Evolutionary conservation across 805 yeast species (phyloP).

Genomic region (Candida nemodendra): DNA sequence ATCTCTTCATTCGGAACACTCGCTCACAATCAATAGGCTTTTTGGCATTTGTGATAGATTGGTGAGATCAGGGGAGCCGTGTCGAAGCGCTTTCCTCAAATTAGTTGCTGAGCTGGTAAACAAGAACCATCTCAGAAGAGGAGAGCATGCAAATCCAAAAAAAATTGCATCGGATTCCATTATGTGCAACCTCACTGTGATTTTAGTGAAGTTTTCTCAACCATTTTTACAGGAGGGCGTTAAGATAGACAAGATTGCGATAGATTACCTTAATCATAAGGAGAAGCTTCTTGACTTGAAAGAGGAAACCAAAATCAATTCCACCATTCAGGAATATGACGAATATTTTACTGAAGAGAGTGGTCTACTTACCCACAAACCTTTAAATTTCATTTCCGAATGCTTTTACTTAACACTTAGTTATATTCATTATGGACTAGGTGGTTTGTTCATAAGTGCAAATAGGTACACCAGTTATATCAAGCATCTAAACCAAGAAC

Average conservation of each 20-base stretch:
- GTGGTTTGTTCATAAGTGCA: slow-evolving; percentile 65
- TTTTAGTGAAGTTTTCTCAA: slow-evolving; percentile 69
- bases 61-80: slow-evolving; percentile 65
- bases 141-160: slow-evolving; percentile 71
- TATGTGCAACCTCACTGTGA: slow-evolving; percentile 70
- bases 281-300: slow-evolving; percentile 56
- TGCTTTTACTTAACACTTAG: slow-evolving; percentile 80
- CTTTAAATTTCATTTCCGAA: slow-evolving; percentile 80
- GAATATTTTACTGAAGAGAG: slow-evolving; percentile 47
- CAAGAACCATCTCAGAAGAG: slow-evolving; percentile 81
- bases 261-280: slow-evolving; percentile 58
- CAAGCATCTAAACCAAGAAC: slow-evolving; percentile 50
- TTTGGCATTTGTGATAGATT: slow-evolving; percentile 71
- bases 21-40: slow-evolving; percentile 56
- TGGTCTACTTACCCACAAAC: slow-evolving; percentile 31
- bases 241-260: slow-evolving; percentile 76
- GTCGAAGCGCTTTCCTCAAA: slow-evolving; percentile 62
- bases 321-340: slow-evolving; percentile 69
- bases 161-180: slow-evolving; percentile 76
- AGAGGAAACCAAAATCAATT: slow-evolving; percentile 81
- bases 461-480: slow-evolving; percentile 51
- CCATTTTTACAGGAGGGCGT: slow-evolving; percentile 71
- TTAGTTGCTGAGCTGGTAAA: slow-evolving; percentile 78
- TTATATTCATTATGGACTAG: slow-evolving; percentile 83
- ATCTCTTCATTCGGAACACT: slow-evolving; percentile 64